Base-by-base conservation (phyloP, 768 basidiomycete genomes). In the Boletus fagicola region DNA sequence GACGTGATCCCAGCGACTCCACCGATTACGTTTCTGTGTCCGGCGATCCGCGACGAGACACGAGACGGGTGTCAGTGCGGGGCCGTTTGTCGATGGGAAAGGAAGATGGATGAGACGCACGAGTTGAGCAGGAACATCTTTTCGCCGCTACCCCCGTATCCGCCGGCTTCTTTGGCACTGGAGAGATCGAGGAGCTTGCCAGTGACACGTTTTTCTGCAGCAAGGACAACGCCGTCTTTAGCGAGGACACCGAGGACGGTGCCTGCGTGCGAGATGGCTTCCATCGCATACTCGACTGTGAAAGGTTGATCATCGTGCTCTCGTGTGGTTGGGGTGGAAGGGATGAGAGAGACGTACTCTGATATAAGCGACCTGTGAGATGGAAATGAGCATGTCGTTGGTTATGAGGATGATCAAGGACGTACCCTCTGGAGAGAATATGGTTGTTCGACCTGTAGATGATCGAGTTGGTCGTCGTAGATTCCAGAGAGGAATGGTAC, bases 261-360 rank as follows among this genome's bases (percentile, higher is more conserved):
- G 53, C 92, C 92, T 20, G 93, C 94, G 67, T 94, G 90, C 30
- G 94, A 97, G 80, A 98, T 98, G 57, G 94, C 94, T 72, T 98
- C 97, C 93, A 98, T 97, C 44, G 96, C 96, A 83, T 99, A 99
- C 78, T 99, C 96, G 78, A 98, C 96, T 96, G 65, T 48, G 33
- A 9, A 26, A 26, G 26, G 36, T 53, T 5, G 47, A 47, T 51
- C 40, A 62, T 53, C 36, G 44, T 53, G 30, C 26, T 49, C 51
- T 46, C n/a, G 57, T 36, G 26, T 35, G 36, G n/a, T 20, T 4
- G 40, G 22, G 28, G 53, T 47, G 49, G 20, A 28, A n/a, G n/a
- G 44, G 39, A 50, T 47, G 52, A 18, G 42, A 47, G 42, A 36
- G 40, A 60, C 88, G 74, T 69, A 95, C 94, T 94, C 80, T 99